These are phyloP conservation scores for Flagelloscypha sp. DNA, from an alignment of 768 basidiomycete genomes.

Conservation along the genomic window DNA sequence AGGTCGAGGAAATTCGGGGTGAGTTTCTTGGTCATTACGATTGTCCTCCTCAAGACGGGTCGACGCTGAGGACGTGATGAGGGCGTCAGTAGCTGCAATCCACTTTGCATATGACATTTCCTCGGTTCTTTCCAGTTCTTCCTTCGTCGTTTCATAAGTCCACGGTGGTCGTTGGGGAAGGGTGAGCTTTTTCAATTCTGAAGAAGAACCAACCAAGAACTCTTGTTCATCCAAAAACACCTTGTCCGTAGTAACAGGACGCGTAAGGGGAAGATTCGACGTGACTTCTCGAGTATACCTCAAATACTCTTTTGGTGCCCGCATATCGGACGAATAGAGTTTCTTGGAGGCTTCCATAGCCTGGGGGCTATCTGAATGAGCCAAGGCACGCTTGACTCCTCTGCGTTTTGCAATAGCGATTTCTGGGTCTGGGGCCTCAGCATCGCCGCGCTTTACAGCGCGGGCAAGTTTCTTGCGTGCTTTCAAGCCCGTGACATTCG, in stretches of 20 bases:
- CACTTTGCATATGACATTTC: conserved; percentile 77
- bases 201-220: conserved; percentile 4
- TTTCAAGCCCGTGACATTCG: conserved; percentile 61
- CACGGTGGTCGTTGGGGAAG: conserved; percentile 78
- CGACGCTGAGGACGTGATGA: conserved; percentile 7
- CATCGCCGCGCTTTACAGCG: conserved; percentile 77
- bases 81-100: conserved; percentile 53
- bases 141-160: conserved; percentile 82
- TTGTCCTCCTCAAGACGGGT: too few relatives aligned
- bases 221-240: conserved; percentile 26
- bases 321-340: conserved; percentile 66
- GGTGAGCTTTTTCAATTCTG: conserved; percentile 11
- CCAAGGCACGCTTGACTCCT: conserved; percentile 18
- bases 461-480: conserved; percentile 70
- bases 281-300: conserved; percentile 52
- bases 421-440: conserved; percentile 28
- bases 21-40: too few relatives aligned
- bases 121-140: conserved; percentile 85
- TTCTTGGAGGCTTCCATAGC: conserved; percentile 36
- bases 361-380: conserved; percentile 16
- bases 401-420: conserved; percentile 23
- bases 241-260: conserved; percentile 43
- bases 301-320: conserved; percentile 50
- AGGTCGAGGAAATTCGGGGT: conserved; percentile 51
- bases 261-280: conserved; percentile 38